Conservation (phyloP, 2,329 filamentous ascomycete genomes). For the Lachnellula arida region DNA sequence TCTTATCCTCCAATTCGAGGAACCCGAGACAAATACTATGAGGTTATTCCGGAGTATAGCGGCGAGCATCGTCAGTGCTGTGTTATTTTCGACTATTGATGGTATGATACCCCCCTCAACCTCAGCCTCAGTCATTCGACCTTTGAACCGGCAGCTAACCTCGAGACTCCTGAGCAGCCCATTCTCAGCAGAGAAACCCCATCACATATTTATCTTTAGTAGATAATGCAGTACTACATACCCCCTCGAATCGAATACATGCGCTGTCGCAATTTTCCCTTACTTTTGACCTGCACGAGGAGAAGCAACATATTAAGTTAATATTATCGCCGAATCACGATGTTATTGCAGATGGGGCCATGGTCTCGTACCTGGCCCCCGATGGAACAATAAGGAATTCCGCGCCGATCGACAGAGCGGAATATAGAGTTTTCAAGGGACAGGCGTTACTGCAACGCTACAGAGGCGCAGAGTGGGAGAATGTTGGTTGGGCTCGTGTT, state of each 20-base stretch:
- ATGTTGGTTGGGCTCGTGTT: conserved; percentile 83
- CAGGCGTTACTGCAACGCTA: conserved; percentile 63
- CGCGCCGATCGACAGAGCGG: conserved; percentile 66
- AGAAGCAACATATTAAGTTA: conserved; percentile 68
- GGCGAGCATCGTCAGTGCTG: conserved; percentile 20
- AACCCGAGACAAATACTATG: not conserved
- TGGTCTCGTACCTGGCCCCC: conserved; percentile 63
- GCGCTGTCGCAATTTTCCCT: conserved; percentile 81
- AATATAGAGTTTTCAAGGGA: conserved; percentile 83
- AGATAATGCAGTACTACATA: conserved; percentile 71
- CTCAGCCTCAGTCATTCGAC: not conserved
- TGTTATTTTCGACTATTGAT: conserved; percentile 17
- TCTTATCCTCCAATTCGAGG: not conserved
- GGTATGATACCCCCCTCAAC: conserved; percentile 8
- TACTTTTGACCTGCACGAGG: conserved; percentile 67
- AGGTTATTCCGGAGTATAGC: conserved; percentile 24
- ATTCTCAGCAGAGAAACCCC: conserved; percentile 71
- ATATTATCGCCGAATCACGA: conserved; percentile 87
- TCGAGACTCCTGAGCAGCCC: conserved; percentile 41
- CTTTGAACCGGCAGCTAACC: conserved; percentile 1
- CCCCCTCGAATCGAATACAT: conserved; percentile 72
- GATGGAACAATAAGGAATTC: conserved; percentile 64
- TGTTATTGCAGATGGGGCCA: conserved; percentile 72
- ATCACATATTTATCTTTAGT: conserved; percentile 69
- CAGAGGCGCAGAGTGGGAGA: conserved; percentile 62